phyloP scores from a whole-genome alignment of 768 basidiomycete species.

The Coprinopsis sp. region DNA sequence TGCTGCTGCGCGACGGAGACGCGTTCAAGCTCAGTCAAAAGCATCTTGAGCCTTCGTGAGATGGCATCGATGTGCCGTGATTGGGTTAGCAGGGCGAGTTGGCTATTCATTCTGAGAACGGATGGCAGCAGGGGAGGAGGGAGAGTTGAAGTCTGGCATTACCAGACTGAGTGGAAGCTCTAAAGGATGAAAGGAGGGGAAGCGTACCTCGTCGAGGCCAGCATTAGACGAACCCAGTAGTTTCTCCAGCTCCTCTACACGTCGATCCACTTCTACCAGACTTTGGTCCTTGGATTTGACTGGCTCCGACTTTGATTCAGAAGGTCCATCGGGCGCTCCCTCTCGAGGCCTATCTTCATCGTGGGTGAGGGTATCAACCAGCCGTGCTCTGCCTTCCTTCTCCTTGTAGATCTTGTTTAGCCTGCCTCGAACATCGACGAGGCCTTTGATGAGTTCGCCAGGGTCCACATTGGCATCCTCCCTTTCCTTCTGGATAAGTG shows the following conservation, averaged over 20 bases:
- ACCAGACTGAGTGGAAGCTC: background rate
- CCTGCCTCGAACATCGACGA: constrained; percentile 69
- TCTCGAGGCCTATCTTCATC: constrained; percentile 22
- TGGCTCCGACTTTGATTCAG: constrained; percentile 6
- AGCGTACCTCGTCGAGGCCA: constrained; percentile 73
- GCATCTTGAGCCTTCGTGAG: constrained; percentile 86
- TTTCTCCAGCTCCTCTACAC: constrained; percentile 80
- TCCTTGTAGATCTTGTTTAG: constrained; percentile 63
- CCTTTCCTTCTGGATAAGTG: constrained; percentile 53
- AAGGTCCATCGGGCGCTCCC: constrained; percentile 7
- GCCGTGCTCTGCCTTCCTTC: constrained; percentile 59
- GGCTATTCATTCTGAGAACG: constrained; percentile 76
- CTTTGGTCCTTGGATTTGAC: constrained; percentile 39
- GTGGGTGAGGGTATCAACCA: constrained; percentile 56
- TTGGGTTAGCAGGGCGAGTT: constrained; percentile 85
- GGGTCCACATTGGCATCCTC: constrained; percentile 63
- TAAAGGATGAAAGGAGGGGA: background rate
- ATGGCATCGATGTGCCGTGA: constrained; percentile 95
- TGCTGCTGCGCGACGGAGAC: constrained; percentile 52
- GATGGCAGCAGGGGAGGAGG: constrained; percentile 80
- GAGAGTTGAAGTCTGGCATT: constrained; percentile 58
- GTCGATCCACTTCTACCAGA: constrained; percentile 73
- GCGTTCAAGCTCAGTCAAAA: constrained; percentile 90
- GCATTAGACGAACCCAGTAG: constrained; percentile 78
- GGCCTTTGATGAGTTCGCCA: constrained; percentile 68